Evolutionary conservation across 495 filamentous ascomycete species (phyloP), one percentile per base, ranked within the genome.

Genomic region (Entonaema liquescens): DNA sequence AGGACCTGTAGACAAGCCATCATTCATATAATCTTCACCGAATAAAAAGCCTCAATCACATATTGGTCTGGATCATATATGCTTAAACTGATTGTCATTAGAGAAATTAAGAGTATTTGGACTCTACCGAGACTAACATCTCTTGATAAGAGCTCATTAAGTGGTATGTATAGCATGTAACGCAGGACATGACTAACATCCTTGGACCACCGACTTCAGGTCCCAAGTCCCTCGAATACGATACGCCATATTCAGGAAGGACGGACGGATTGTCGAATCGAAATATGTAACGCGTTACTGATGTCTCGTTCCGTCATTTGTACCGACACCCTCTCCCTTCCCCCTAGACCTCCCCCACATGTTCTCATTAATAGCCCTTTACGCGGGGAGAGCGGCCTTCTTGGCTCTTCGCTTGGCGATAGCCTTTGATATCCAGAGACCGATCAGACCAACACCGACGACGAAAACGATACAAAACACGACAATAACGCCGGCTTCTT

Each of bases 381-480:
- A 74, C 23, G 56, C 61, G 33, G 58, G 69, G 2, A 75, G 17
- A 25, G 70, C 62, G 21, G 73, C 70, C 73, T 80, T 81, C 59
- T 65, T 57, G 15, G 80, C 81, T 68, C 70, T 78, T 68, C 80
- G 78, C 59, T 77, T 80, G 2, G 74, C 55, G 7, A 84, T 5
- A 70, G 74, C 73, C 76, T 81, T 84, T 67, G 77, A 76, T 71
- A 87, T 79, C 73, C 77, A 80, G 33, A 89, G 77, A 12, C 60
- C 59, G 50, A 83, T 64, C 42, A 89, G 73, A 60, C 83, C 79
- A 62, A 83, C 65, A 50, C 53, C 82, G 72, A 89, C 84, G 55
- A 86, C 68, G 73, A 82, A 85, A 67, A 88, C 81, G 66, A 89
- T 85, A 74, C 81, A 85, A 81, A 89, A 88, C 52, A 88, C 87